These are phyloP conservation scores for Microbotryum intermedium DNA, from an alignment of 1,284 basidiomycete genomes.

Conservation along the genomic window DNA sequence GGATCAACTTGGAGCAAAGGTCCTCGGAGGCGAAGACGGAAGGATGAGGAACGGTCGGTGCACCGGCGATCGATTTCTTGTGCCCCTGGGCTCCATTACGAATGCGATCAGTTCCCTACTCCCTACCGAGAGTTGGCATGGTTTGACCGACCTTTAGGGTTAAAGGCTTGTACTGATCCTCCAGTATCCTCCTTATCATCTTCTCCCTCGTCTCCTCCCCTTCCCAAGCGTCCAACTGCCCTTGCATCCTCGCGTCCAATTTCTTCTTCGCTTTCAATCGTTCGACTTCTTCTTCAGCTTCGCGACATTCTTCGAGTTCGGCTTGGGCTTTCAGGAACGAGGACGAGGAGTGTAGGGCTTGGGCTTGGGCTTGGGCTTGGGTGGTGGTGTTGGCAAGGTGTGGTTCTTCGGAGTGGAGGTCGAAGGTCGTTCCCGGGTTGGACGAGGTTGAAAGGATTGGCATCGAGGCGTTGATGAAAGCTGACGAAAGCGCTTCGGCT, in stretches of 20 bases:
- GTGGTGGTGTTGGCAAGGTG: no score
- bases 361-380: no score
- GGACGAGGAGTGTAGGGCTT: background rate
- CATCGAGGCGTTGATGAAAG: no score
- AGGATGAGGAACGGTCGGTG: constrained; percentile 9
- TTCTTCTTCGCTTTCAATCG: background rate
- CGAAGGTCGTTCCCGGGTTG: no score
- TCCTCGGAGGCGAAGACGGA: constrained; percentile 5
- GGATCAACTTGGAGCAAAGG: background rate
- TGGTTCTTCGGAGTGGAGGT: no score
- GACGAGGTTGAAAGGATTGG: no score
- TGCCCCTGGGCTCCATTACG: constrained; percentile 5
- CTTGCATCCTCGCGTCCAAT: background rate
- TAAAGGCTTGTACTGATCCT: constrained; percentile 26
- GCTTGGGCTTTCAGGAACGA: constrained; percentile 14
- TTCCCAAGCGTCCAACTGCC: constrained; percentile 15
- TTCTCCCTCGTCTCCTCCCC: constrained; percentile 23
- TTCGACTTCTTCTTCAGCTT: background rate
- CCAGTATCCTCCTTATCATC: constrained; percentile 18
- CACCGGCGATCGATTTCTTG: constrained; percentile 11
- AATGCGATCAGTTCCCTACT: background rate
- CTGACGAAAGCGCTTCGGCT: no score
- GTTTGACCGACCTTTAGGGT: constrained; percentile 17
- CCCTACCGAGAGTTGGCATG: background rate
- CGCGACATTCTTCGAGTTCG: background rate